A percentile compares a stretch with the other conserved stretches of the same genome.
Conservation (phyloP, 345 rosid genomes). For the Aegle marmelos region DNA sequence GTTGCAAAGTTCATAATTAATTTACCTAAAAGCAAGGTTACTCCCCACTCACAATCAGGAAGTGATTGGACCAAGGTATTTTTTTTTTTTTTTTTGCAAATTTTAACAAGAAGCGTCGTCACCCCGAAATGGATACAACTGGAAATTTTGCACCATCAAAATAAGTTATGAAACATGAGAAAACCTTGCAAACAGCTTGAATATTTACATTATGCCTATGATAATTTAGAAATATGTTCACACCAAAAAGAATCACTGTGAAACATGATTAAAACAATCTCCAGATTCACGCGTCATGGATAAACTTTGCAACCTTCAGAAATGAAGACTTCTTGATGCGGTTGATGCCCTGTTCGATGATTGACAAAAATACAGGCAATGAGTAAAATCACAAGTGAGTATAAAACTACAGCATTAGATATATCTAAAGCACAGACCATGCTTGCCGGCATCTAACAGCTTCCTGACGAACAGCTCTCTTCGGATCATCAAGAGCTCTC, state of each 20-base stretch:
- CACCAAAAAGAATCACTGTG: not conserved
- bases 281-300: not conserved
- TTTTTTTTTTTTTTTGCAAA: too few relatives aligned
- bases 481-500: slow-evolving; percentile 75
- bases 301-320: slow-evolving; percentile 9
- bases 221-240: not conserved
- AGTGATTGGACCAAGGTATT: too few relatives aligned
- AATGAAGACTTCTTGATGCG: slow-evolving; percentile 34
- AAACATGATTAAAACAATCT: not conserved
- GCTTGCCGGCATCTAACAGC: slow-evolving; percentile 78
- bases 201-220: not conserved
- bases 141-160: not conserved
- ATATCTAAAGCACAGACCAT: slow-evolving; percentile 46
- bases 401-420: not conserved
- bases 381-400: not conserved
- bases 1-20: too few relatives aligned
- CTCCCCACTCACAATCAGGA: too few relatives aligned
- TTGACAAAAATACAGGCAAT: not conserved
- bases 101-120: too few relatives aligned
- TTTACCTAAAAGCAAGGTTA: too few relatives aligned
- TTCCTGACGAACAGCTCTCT: slow-evolving; percentile 79
- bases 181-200: not conserved
- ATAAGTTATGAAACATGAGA: not conserved
- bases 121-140: not conserved
- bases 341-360: slow-evolving; percentile 39